Percentiles rank a stretch among this genome's conserved stretches.
phyloP scores from a whole-genome alignment of 805 yeast species.

The Priceomyces castillae region DNA sequence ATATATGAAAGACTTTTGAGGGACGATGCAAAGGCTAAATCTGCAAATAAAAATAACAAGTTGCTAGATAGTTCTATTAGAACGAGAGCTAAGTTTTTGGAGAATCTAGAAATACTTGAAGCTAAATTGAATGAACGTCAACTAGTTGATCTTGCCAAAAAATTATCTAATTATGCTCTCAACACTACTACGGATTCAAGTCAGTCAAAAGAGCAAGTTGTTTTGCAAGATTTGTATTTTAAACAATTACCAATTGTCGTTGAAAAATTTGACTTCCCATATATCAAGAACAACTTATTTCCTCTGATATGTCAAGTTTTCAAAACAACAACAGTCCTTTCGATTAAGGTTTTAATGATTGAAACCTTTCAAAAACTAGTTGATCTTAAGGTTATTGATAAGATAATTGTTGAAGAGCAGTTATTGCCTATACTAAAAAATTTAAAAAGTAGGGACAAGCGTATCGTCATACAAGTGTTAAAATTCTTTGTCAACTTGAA shows the following conservation, averaged over 20 bases:
- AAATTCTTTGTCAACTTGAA: slow-evolving; percentile 51
- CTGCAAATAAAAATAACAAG: slow-evolving; percentile 19
- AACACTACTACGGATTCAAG: slow-evolving; percentile 27
- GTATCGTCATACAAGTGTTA: slow-evolving; percentile 49
- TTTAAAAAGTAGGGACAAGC: slow-evolving; percentile 73
- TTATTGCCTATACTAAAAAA: slow-evolving; percentile 74
- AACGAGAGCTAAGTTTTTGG: slow-evolving; percentile 32
- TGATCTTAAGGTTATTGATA: slow-evolving; percentile 62
- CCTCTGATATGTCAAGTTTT: slow-evolving; percentile 72
- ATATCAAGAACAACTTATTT: slow-evolving; percentile 70
- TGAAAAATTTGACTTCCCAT: slow-evolving; percentile 58
- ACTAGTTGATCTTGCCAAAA: slow-evolving; percentile 47
- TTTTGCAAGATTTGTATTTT: slow-evolving; percentile 54
- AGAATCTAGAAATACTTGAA: slow-evolving; percentile 47
- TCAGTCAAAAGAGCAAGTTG: slow-evolving; percentile 27
- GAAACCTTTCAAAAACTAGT: slow-evolving; percentile 58
- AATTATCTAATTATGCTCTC: slow-evolving; percentile 37
- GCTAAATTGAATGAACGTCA: slow-evolving; percentile 52
- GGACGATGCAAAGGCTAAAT: slow-evolving; percentile 22
- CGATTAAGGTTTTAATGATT: slow-evolving; percentile 70
- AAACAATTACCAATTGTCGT: slow-evolving; percentile 39
- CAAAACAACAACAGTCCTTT: slow-evolving; percentile 78
- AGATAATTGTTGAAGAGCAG: slow-evolving; percentile 68
- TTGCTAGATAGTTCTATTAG: slow-evolving; percentile 32
- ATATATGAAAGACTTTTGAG: slow-evolving; percentile 48